Base-by-base conservation (phyloP, 352 stramenopile species). In the Globisporangium paddicum region DNA sequence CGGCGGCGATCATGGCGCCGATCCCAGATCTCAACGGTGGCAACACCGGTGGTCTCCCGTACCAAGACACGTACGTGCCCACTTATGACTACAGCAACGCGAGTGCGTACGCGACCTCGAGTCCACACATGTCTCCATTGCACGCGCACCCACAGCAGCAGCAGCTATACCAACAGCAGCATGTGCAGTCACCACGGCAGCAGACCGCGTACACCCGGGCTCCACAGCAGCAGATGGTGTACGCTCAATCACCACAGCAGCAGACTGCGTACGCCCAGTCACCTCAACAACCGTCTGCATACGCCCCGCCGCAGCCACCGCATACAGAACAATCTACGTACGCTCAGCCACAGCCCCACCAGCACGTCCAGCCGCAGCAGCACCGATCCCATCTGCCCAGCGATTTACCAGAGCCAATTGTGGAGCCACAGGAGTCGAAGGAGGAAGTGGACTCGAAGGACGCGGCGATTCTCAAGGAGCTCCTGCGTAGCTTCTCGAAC, bases 401-500 rank as follows among this genome's bases (percentile, higher is more conserved):
- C 8, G 75, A 81, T 23, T 74, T 79, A 18, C 79, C 77, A 5
- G 81, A 90, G 47, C 81, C 81, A 16, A 87, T 78, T 18, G 68
- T 89, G 10, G 77, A 90, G 48, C 80, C 77, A 2, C 77, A 89
- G 28, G 75, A 86, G 47, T 66, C 69, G 25, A 82, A 82, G 32
- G 76, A 75, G 4, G 75, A 85, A 18, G 58, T 88, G 23, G 71
- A 86, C 19, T 74, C 74, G 30, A 87, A 89, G 37, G 74, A 91
- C 51, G 82, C 72, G 0, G 72, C 68, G 3, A 89, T 92, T 13
- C 64, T 92, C 1, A 86, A 86, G 57, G 79, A 92, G 38, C 56
- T 92, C 5, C 69, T 92, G 34, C 79, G 78, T 8, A 79, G 69
- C 37, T 78, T 84, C 48, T 87, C 77, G 10, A 89, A 82, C 60